Evolutionary conservation across 202 grass and related monocot species (phyloP), one percentile per base, ranked within the genome.

Genomic region (Zizania palustris): DNA sequence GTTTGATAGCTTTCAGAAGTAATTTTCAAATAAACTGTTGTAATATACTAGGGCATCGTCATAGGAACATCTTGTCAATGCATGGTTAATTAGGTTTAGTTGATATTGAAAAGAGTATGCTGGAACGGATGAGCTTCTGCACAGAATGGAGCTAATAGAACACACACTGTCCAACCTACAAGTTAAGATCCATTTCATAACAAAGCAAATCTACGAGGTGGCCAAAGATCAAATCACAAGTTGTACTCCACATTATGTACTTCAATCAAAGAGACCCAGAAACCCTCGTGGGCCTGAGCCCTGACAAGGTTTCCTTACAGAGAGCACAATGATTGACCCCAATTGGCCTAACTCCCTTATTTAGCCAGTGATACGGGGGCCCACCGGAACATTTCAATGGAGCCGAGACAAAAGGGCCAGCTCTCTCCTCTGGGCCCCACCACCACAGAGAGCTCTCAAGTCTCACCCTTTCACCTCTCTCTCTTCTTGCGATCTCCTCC

Each of bases 271-370:
- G 34, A 43, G 16, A n/a, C n/a, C n/a, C n/a, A 54, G 13, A 1
- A 42, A 11, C 76, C 56, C 63, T 18, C n/a, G 49, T 10, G 53
- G 3, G 3, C 63, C 38, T 53, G 73, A 21, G 4, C 3, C 63
- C 38, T 50, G 65, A 15, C 44, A 48, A 68, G 80, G 68, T 78
- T 87, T 78, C 80, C 39, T 34, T 55, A 40, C 0, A 55, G 16
- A 45, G 68, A 42, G 12, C 67, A 74, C 80, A 83, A 87, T 83
- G 45, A 79, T 78, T 15, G 70, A 74, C 6, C 16, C 70, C 35
- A 39, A 21, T 10, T 55, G 45, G 83, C n/a, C 44, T 53, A 43
- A 63, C 36, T 67, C 40, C 79, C 73, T 14, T 54, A 42, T 79
- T 33, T 3, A 74, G 38, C 3, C 22, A 39, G 56, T 10, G 46